Percentiles rank a stretch among this genome's conserved stretches.
Evolutionary conservation across 2,329 filamentous ascomycete species (phyloP).

Genomic region (Fusarium sp.): DNA sequence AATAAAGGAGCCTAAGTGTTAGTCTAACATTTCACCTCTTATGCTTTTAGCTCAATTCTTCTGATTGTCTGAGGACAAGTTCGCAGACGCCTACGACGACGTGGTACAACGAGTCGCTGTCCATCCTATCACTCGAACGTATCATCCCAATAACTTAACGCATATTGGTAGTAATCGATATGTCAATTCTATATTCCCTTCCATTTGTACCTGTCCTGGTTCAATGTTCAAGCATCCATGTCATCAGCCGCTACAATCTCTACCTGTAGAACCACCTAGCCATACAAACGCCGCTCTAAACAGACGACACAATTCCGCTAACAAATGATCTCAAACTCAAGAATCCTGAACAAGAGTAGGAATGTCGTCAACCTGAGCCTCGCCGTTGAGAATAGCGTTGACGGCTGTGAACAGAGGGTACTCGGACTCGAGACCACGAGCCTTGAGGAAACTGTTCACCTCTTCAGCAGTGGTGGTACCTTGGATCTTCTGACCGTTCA

Average conservation of each 20-base stretch:
- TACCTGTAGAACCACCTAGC: conserved; percentile 28
- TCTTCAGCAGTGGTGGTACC: conserved; percentile 92
- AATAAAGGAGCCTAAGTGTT: no score
- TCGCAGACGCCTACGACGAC: neutral
- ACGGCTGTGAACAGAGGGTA: conserved; percentile 96
- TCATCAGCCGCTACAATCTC: conserved; percentile 27
- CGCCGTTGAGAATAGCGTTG: conserved; percentile 80
- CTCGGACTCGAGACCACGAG: conserved; percentile 79
- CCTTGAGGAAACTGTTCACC: conserved; percentile 88
- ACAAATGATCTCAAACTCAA: conserved; percentile 16
- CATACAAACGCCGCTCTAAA: conserved; percentile 42
- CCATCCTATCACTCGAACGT: no score
- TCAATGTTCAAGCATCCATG: neutral
- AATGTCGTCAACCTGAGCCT: conserved; percentile 82
- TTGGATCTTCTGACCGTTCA: conserved; percentile 97
- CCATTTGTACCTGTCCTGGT: neutral
- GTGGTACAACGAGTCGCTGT: no score
- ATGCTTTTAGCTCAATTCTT: no score
- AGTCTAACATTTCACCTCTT: no score
- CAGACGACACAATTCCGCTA: conserved; percentile 23
- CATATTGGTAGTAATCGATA: neutral
- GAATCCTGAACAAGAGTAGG: conserved; percentile 71
- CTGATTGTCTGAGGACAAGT: no score
- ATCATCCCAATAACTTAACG: neutral
- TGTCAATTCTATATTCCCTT: conserved; percentile 20